Base-by-base conservation (phyloP, 345 rosid species). In the Eutrema yunnanense region DNA sequence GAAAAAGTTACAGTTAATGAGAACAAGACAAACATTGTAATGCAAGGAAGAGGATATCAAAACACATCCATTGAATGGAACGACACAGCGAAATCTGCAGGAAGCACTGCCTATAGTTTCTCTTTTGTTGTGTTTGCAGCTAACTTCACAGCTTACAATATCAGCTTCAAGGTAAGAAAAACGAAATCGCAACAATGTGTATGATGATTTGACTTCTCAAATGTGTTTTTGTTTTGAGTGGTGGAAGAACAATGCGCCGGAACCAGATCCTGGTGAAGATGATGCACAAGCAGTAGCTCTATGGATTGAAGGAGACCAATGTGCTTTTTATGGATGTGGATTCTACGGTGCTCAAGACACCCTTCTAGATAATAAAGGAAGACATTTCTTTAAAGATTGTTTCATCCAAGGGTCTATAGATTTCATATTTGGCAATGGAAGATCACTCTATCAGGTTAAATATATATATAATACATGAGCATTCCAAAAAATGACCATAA, bases 321-420 rank as follows among this genome's bases (percentile, higher is more conserved):
- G 88, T 22, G 96, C 97, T 0, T 88, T 92, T 72, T 88, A 85
- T 33, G 82, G 87, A 0, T 92, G 97, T 71, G 97, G 98, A 50
- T 88, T 92, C 67, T 90, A 79, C 44, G 92, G 98, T 62, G 88
- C 92, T 8, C 98, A 92, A 86, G 98, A 92, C 78, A 92, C 98
- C 0, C 95, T 92, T 61, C 80, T 78, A 73, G 98, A 92, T 50
- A 85, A 88, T 66, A 68, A 43, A 9, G 98, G 97, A 12, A 84
- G 84, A 53, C 98, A 92, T 73, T 92, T 83, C 67, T 92, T 76
- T 67, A 82, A 78, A 69, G 86, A 80, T 8, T 90, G 96, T 44
- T 88, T 90, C 82, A 85, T 92, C 1, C 86, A 93, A 81, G 96
- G 98, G 32, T 93, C 96, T 19, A 87, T 93, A 38, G 72, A 68